phyloP scores from a whole-genome alignment of 176 grass and related monocot genomes.

The Aegilops tauschii region DNA sequence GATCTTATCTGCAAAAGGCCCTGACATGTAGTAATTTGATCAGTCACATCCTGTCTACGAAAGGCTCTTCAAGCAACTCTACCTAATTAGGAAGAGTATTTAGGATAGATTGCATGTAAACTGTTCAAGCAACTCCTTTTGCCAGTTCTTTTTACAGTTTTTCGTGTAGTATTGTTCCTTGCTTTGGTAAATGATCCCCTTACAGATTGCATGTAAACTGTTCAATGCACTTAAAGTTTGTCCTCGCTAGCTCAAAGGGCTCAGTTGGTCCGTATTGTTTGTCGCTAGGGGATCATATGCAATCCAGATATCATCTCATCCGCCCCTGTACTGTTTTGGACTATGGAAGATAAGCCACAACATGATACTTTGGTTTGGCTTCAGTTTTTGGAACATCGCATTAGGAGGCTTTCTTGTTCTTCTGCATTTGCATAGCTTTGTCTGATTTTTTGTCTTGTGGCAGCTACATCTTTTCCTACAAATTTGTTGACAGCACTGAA shows the following conservation, averaged over 20 bases:
- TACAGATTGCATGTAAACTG: no score
- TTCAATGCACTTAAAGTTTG: slow-evolving; percentile 21
- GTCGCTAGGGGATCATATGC: background rate
- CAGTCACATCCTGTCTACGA: slow-evolving; percentile 18
- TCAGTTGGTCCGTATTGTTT: slow-evolving; percentile 1
- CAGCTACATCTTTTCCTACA: slow-evolving; percentile 4
- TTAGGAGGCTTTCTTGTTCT: slow-evolving; percentile 10
- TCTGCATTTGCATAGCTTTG: background rate
- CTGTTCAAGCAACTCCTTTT: slow-evolving; percentile 31
- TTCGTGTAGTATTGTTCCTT: slow-evolving; percentile 20
- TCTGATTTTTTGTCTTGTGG: slow-evolving; percentile 3
- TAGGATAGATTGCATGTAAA: slow-evolving; percentile 40
- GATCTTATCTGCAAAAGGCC: slow-evolving; percentile 30
- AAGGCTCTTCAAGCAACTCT: slow-evolving; percentile 35
- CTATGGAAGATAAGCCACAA: background rate
- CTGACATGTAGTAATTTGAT: slow-evolving; percentile 38
- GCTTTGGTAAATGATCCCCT: background rate
- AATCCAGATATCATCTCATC: slow-evolving; percentile 6
- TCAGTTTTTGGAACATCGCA: slow-evolving; percentile 6
- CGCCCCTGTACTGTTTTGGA: background rate
- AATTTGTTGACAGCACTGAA: background rate
- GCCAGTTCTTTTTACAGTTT: slow-evolving; percentile 10
- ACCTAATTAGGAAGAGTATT: slow-evolving; percentile 20
- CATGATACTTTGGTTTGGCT: background rate
- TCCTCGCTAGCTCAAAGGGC: slow-evolving; percentile 9